Evolutionary conservation across 371 early-diverging fungal species (phyloP).

Genomic region (Cokeromyces recurvatus): DNA sequence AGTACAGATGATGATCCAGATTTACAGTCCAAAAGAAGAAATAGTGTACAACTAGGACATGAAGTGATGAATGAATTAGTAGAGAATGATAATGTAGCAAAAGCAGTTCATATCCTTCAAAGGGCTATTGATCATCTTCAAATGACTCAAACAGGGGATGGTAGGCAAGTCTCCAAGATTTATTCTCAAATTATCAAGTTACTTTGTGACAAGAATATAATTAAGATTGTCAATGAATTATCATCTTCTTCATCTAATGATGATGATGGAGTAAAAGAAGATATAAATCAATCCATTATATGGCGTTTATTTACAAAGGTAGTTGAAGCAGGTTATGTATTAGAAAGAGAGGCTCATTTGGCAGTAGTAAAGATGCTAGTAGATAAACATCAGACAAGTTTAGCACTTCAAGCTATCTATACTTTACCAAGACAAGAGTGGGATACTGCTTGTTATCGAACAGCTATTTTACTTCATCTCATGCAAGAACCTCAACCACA

Average conservation of each 20-base stretch:
- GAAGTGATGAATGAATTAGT: conserved; percentile 20
- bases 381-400: conserved; percentile 9
- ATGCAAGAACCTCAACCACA: conserved; percentile 32
- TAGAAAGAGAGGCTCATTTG: conserved; percentile 28
- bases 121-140: conserved; percentile 18
- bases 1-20: too few species aligned
- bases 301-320: conserved; percentile 39
- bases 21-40: conserved; percentile 4
- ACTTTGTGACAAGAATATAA: conserved; percentile 25
- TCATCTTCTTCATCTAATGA: conserved; percentile 2
- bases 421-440: conserved; percentile 28
- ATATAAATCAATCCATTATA: too few species aligned
- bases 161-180: conserved; percentile 14
- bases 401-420: conserved; percentile 39
- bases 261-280: conserved; percentile 14
- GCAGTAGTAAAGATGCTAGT: conserved; percentile 20
- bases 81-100: conserved; percentile 21
- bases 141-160: conserved; percentile 2
- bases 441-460: conserved; percentile 29
- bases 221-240: conserved; percentile 19
- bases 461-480: conserved; percentile 32
- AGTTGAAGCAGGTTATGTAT: conserved; percentile 32
- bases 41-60: conserved; percentile 20
- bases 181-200: conserved; percentile 32
- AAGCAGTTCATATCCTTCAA: conserved; percentile 21